These are phyloP conservation scores for Fremontodendron californicum DNA, from an alignment of 345 rosid genomes.

Conservation along the genomic window DNA sequence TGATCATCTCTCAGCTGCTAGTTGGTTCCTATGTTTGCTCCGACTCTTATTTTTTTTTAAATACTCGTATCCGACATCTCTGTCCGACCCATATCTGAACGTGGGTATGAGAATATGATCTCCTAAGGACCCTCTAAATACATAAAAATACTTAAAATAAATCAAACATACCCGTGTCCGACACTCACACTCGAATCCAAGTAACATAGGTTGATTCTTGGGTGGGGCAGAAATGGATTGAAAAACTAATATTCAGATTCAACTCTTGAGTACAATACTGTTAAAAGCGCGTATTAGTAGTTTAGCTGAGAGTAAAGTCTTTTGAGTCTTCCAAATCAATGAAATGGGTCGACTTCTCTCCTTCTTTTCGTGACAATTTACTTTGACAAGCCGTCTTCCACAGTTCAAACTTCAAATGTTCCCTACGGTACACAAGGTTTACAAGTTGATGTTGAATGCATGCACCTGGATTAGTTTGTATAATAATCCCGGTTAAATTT, in stretches of 20 bases:
- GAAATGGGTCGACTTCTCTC: neutral
- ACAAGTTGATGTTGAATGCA: neutral
- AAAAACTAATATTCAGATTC: neutral
- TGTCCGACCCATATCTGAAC: too few relatives aligned
- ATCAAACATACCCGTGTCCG: too few relatives aligned
- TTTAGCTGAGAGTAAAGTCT: neutral
- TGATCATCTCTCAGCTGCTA: too few relatives aligned
- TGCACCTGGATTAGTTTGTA: neutral
- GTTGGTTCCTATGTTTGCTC: too few relatives aligned
- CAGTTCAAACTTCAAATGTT: neutral
- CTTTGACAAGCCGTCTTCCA: neutral
- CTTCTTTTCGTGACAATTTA: neutral
- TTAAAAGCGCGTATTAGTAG: slow-evolving; percentile 7
- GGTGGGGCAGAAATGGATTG: neutral
- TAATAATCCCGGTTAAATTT: neutral
- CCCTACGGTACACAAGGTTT: neutral
- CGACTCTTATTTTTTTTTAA: too few relatives aligned
- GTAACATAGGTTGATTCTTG: neutral
- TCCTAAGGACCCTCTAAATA: too few relatives aligned
- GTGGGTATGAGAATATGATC: too few relatives aligned
- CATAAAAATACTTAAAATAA: too few relatives aligned
- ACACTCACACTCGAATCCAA: too few relatives aligned
- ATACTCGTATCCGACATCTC: too few relatives aligned
- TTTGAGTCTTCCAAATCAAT: neutral
- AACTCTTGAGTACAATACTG: neutral